Evolutionary conservation across 139 green algal genomes (phyloP), one percentile per base, ranked within the genome.

Genomic region (Zygnema cylindricum): DNA sequence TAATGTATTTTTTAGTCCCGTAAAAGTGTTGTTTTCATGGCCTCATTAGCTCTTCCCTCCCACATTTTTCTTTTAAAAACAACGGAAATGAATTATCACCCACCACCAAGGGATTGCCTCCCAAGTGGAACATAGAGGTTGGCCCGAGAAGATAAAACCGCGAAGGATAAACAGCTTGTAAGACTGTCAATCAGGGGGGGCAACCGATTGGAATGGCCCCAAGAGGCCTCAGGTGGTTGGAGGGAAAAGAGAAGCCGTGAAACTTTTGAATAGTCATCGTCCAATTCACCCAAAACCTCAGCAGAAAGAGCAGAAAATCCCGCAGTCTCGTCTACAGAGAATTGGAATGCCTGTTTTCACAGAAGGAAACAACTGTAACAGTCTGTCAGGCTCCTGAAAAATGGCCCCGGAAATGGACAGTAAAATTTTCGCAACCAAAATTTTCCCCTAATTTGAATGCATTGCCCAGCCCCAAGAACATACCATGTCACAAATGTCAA

Each of bases 261-360:
- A 55, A 49, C 41, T 40, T 43, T 43, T 25, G 76, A 57, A 63
- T 89, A 89, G 41, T 89, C 84, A 30, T 89, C 84, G 0, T 41
- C 30, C 21, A 89, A 42, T 25, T 55, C 33, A 30, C 25, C n/a
- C 0, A 89, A 30, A 0, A 43, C 22, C 1, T 55, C 36, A n/a
- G 84, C 81, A 36, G 25, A 73, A 30, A 89, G 38, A 25, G 76
- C n/a, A 40, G 76, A 42, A 23, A 89, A 89, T 30, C 77, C 77
- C 25, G 30, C 81, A 25, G 54, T 2, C 75, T 89, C 78, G 40
- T 89, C 78, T 30, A 89, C 30, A 39, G 35, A n/a, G 39, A n/a
- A 69, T 2, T 89, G 81, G 84, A 89, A 89, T 39, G 75, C 84
- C 84, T 89, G 82, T 54, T n/a, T n/a, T n/a, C n/a, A n/a, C n/a